These are phyloP conservation scores for Nemophila menziesii DNA, from an alignment of 257 asterid species.

Conservation along the genomic window DNA sequence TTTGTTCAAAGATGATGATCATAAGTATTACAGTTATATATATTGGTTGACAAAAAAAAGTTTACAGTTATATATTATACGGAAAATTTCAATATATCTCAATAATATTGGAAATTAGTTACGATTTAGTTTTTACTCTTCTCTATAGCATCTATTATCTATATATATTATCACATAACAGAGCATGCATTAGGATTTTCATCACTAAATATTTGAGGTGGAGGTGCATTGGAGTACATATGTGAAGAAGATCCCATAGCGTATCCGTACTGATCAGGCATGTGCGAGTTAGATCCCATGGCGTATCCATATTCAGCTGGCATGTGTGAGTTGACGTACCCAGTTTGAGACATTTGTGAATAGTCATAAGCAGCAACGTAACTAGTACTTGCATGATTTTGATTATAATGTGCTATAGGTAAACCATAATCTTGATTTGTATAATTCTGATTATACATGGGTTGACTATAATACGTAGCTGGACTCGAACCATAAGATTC, in stretches of 20 bases:
- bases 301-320: neutral
- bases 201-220: conserved; percentile 59
- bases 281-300: neutral
- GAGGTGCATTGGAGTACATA: conserved; percentile 8
- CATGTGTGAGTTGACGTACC: neutral
- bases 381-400: conserved; percentile 18
- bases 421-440: conserved; percentile 50
- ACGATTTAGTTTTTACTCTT: conserved; percentile 2
- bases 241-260: conserved; percentile 45
- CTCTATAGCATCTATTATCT: conserved; percentile 2
- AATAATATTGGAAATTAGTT: neutral
- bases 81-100: neutral
- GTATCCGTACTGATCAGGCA: neutral
- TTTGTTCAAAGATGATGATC: no score
- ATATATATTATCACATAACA: conserved; percentile 44
- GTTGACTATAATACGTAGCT: conserved; percentile 36
- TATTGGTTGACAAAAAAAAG: no score
- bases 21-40: no score
- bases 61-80: no score
- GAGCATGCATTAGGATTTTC: conserved; percentile 84
- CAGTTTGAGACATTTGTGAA: neutral
- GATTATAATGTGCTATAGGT: conserved; percentile 13
- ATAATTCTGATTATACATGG: conserved; percentile 41
- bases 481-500: conserved; percentile 30
- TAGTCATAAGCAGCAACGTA: conserved; percentile 37